These are phyloP conservation scores for Leishmania lainsoni DNA, from an alignment of 208 protist species.

Conservation along the genomic window DNA sequence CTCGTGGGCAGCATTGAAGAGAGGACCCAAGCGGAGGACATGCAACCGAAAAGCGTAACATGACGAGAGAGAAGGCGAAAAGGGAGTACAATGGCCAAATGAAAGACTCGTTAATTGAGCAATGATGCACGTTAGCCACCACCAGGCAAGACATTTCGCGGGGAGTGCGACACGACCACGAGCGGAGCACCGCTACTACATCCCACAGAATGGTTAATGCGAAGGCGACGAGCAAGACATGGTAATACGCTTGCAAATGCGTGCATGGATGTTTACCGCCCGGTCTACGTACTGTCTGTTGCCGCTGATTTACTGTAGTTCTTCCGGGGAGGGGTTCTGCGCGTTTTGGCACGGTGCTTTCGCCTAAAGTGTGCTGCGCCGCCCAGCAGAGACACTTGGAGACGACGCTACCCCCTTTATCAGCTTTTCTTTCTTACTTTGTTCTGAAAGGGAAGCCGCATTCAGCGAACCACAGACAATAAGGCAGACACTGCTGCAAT, in stretches of 20 bases:
- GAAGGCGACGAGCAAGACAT: background rate
- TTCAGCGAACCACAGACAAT: background rate
- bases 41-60: background rate
- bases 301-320: background rate
- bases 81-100: background rate
- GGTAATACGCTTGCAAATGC: background rate
- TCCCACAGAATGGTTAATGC: background rate
- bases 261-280: background rate
- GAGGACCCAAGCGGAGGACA: background rate
- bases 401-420: background rate
- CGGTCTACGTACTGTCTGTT: background rate
- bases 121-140: background rate
- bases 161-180: background rate
- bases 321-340: too few species aligned
- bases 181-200: background rate
- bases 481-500: background rate
- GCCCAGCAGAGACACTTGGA: background rate
- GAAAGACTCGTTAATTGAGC: background rate
- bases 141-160: background rate
- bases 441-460: background rate
- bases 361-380: background rate
- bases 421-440: background rate
- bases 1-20: conserved; percentile 9
- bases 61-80: background rate
- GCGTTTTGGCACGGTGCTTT: background rate